Conservation (phyloP, 768 basidiomycete genomes). For the Mrakia frigida region DNA sequence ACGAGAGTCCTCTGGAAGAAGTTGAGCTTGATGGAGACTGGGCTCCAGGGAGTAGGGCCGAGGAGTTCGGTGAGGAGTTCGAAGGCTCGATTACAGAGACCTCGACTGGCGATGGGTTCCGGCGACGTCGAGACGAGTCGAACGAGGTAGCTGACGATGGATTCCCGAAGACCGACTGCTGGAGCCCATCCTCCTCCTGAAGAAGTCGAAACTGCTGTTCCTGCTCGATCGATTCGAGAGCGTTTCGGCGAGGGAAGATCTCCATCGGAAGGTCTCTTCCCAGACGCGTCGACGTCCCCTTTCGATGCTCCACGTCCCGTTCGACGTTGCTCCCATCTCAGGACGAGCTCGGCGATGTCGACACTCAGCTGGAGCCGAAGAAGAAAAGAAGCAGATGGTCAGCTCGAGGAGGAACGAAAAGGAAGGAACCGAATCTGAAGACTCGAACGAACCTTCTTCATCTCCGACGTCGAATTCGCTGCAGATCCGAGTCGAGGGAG, state of each 20-base stretch:
- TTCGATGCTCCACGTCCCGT: constrained; percentile 37
- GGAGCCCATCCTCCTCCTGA: constrained; percentile 58
- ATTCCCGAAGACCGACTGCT: constrained; percentile 74
- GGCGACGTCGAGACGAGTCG: constrained; percentile 66
- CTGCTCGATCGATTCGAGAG: constrained; percentile 44
- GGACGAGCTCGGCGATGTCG: constrained; percentile 85
- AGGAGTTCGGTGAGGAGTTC: constrained; percentile 66
- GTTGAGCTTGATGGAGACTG: constrained; percentile 83
- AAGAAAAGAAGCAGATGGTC: not conserved
- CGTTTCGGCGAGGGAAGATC: constrained; percentile 37
- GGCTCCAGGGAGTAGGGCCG: constrained; percentile 77
- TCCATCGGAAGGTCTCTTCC: constrained; percentile 34
- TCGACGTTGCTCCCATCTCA: constrained; percentile 70
- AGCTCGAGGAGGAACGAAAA: not conserved
- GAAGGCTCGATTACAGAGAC: constrained; percentile 46
- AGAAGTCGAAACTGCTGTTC: constrained; percentile 41
- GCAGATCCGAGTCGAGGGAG: constrained; percentile 82
- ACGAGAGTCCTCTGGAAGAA: constrained; percentile 83
- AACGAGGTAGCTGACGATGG: constrained; percentile 92
- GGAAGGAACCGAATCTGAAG: not conserved
- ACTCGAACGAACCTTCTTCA: constrained; percentile 52
- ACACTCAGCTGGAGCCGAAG: constrained; percentile 56
- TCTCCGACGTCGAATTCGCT: constrained; percentile 62
- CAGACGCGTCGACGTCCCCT: constrained; percentile 51
- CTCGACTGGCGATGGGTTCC: constrained; percentile 44